Base-by-base conservation (phyloP, 139 green algal species). In the Chlorella sp. region DNA sequence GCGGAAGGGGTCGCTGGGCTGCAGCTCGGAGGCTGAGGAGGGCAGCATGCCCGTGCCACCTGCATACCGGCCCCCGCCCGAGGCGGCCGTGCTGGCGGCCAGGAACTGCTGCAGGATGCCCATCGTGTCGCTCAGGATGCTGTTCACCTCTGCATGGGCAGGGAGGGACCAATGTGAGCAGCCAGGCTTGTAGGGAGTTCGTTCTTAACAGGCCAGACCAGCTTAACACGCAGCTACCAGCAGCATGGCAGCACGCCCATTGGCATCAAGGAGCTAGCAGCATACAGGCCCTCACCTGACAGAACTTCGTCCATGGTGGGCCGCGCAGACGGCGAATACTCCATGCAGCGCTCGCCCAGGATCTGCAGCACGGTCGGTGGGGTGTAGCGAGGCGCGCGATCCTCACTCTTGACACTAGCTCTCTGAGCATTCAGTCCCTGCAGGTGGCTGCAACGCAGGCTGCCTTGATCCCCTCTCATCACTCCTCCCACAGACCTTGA, bases 261-360 rank as follows among this genome's bases (percentile, higher is more conserved):
- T n/a, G 9, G 56, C 8, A 24, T 20, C 56, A 28, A 44, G 17
- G 36, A 32, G 34, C 36, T 5, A 34, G 3, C 32, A 32, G 64
- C 64, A 6, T 6, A 3, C 30, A 40, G 3, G 64, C 11, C 8
- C 77, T 3, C 58, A 83, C 77, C 77, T 43, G 77, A 60, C 34
- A 92, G 40, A 30, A 92, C 77, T n/a, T 90, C 85, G 1, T 51
- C 36, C 58, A 92, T 87, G 17, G 73, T 88, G 51, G 89, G 89
- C 7, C 89, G 70, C 8, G 58, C 30, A 0, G 73, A 54, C 7
- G 88, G 80, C 36, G 83, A 34, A 48, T 46, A 73, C 38, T 54
- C 48, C 87, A 92, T 85, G 74, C 88, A 92, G 6, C 65, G 73
- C n/a, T 87, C 80, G 0, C 70, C 68, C 20, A 92, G 78, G 0